phyloP scores from a whole-genome alignment of 768 basidiomycete species.

The Collybia nuda region DNA sequence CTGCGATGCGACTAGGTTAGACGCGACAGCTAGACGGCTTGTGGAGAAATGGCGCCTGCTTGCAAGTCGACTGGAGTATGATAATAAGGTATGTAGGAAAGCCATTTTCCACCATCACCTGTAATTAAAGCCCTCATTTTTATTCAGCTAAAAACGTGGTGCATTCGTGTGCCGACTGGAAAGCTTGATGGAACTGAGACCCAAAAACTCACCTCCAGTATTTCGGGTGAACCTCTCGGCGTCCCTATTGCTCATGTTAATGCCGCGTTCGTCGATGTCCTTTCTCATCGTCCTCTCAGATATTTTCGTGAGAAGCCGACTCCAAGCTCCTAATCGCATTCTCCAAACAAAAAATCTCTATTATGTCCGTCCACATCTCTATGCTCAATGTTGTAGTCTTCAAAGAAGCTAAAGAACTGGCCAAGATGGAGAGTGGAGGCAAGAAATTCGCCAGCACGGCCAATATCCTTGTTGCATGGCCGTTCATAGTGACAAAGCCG shows the following conservation, averaged over 20 bases:
- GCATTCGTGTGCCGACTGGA: no score
- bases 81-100: no score
- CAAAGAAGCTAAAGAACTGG: conserved; percentile 1
- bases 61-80: conserved; percentile 5
- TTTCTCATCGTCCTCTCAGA: neutral
- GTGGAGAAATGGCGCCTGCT: conserved; percentile 8
- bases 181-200: no score
- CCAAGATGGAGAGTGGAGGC: neutral
- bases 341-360: neutral
- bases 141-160: no score
- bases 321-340: neutral
- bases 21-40: conserved; percentile 4
- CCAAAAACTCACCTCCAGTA: no score
- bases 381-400: neutral
- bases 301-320: conserved; percentile 5
- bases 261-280: neutral
- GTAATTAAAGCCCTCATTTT: no score
- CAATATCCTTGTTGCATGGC: conserved; percentile 5
- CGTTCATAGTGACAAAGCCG: no score
- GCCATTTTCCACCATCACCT: no score
- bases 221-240: neutral
- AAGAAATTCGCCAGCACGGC: neutral
- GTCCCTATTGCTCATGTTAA: neutral
- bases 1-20: neutral
- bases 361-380: conserved; percentile 8